Evolutionary conservation across 1,139 yeast genomes (phyloP).

Genomic region (Yamadazyma triangularis): DNA sequence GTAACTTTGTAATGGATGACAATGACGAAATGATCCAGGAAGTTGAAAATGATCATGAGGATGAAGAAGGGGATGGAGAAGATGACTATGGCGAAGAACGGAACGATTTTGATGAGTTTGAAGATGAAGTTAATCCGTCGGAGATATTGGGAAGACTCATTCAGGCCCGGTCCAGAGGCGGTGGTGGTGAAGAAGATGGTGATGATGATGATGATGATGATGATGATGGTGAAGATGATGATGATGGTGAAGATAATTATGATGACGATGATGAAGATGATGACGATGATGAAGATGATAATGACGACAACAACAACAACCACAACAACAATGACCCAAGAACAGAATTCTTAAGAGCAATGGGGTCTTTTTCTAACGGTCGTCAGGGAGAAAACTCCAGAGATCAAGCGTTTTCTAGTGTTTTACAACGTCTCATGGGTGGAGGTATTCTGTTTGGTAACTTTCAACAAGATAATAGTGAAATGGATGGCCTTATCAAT

Average conservation of each 20-base stretch:
- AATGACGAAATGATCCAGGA: conserved; percentile 35
- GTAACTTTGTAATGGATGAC: conserved; percentile 16
- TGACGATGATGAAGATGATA: conserved; percentile 15
- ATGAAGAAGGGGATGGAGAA: conserved; percentile 6
- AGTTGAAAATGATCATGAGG: conserved; percentile 17
- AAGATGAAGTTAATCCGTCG: conserved; percentile 6
- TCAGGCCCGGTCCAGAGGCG: conserved; percentile 7
- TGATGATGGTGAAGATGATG: conserved; percentile 14
- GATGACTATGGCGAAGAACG: conserved; percentile 5
- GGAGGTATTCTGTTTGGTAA: conserved; percentile 21
- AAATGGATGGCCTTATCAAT: conserved; percentile 37
- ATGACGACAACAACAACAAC: conserved; percentile 17
- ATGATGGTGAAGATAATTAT: conserved; percentile 15
- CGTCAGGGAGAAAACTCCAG: conserved; percentile 1
- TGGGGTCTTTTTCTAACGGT: conserved; percentile 6
- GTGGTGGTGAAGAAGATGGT: conserved; percentile 17
- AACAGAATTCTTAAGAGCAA: conserved; percentile 24
- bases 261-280: conserved; percentile 17
- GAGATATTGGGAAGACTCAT: conserved; percentile 8
- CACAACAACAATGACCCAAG: conserved; percentile 23
- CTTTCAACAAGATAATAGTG: conserved; percentile 17
- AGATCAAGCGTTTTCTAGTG: conserved; percentile 28
- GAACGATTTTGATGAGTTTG: conserved; percentile 14
- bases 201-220: conserved; percentile 18
- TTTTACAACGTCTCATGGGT: conserved; percentile 32